Conservation (phyloP, 352 stramenopile species). For the Blastocystis sp. region DNA sequence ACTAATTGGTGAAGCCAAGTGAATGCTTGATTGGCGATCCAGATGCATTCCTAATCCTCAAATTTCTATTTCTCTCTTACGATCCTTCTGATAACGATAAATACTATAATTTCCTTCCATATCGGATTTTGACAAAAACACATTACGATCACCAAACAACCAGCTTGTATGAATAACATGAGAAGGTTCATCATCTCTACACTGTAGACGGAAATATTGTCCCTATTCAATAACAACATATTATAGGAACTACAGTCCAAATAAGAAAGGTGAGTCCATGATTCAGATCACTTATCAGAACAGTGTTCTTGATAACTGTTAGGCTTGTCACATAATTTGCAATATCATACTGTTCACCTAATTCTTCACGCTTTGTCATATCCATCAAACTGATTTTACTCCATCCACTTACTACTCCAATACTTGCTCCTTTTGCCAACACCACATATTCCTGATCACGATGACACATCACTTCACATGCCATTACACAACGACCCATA, state of each 20-base stretch:
- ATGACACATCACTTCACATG: not conserved
- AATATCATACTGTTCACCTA: not conserved
- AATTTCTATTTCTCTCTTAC: not conserved
- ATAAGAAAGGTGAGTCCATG: constrained; percentile 11
- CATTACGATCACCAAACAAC: not conserved
- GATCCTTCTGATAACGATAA: not conserved
- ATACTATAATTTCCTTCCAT: constrained; percentile 9
- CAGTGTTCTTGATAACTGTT: not conserved
- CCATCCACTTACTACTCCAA: not conserved
- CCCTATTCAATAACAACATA: not conserved
- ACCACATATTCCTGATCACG: not conserved
- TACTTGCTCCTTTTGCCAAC: not conserved
- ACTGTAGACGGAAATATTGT: not conserved
- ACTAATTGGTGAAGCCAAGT: constrained; percentile 3
- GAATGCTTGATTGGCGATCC: not conserved
- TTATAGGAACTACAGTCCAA: not conserved
- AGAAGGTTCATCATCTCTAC: not conserved
- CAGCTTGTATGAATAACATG: constrained; percentile 28
- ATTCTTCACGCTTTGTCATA: not conserved
- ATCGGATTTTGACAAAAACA: constrained; percentile 16
- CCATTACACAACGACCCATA: not conserved
- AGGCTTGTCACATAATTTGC: constrained; percentile 29
- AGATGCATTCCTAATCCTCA: not conserved
- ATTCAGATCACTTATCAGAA: constrained; percentile 11
- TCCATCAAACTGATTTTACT: constrained; percentile 28